Conservation (phyloP, 306 rosid species). For the Glycine latifolia region DNA sequence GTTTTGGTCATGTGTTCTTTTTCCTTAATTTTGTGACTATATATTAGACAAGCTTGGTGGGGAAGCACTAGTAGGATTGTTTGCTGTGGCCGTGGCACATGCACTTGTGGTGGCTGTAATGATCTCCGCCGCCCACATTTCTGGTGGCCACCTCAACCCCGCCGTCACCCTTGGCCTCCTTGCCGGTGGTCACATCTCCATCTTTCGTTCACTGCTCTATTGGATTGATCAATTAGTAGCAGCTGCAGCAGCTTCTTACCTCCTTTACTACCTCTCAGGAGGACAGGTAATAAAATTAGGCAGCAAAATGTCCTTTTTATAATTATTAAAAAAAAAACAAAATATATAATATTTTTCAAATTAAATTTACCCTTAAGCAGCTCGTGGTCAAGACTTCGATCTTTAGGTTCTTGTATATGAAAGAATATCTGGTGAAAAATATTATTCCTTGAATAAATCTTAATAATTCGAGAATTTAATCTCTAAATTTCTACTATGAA, state of each 20-base stretch:
- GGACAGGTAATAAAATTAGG: slow-evolving; percentile 47
- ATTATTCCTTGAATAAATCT: too few relatives aligned
- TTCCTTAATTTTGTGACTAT: too few relatives aligned
- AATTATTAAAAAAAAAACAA: too few relatives aligned
- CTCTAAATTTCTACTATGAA: too few relatives aligned
- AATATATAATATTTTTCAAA: too few relatives aligned
- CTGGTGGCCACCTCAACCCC: slow-evolving; percentile 94
- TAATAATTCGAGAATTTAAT: too few relatives aligned
- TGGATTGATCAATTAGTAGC: slow-evolving; percentile 87
- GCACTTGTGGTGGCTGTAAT: slow-evolving; percentile 85
- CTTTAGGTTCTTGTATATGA: too few relatives aligned
- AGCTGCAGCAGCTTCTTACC: slow-evolving; percentile 65
- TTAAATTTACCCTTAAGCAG: too few relatives aligned
- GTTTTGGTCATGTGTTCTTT: too few relatives aligned
- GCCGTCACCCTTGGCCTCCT: slow-evolving; percentile 87
- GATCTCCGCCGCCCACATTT: slow-evolving; percentile 89
- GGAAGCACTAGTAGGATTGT: slow-evolving; percentile 63
- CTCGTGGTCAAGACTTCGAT: too few relatives aligned
- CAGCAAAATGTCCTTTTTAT: too few relatives aligned
- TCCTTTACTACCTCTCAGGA: slow-evolving; percentile 71
- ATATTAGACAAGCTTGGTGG: slow-evolving; percentile 64
- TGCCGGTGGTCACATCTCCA: slow-evolving; percentile 77
- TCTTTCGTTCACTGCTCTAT: slow-evolving; percentile 74
- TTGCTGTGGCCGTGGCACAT: slow-evolving; percentile 77
- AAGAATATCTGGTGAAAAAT: too few relatives aligned